Conservation (phyloP, 2,329 filamentous ascomycete species). For the Penicillium digitatum region DNA sequence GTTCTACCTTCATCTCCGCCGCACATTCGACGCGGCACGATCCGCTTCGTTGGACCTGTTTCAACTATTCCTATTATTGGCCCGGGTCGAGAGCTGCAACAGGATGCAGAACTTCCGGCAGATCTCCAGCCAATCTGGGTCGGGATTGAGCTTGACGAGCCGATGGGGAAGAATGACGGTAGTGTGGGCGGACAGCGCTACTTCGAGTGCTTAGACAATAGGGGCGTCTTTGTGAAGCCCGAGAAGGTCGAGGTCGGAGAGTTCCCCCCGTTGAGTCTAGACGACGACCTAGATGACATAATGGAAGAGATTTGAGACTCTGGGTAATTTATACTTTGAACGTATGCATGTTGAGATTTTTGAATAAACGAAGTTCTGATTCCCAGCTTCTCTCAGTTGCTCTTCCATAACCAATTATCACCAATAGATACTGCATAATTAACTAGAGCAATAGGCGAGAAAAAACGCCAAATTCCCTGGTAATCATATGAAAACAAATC, state of each 20-base stretch:
- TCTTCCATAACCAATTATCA: constrained; percentile 8
- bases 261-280: constrained; percentile 50
- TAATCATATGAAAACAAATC: constrained; percentile 11
- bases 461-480: constrained; percentile 1
- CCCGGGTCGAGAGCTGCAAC: constrained; percentile 20
- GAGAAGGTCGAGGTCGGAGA: constrained; percentile 61
- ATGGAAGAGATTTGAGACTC: constrained; percentile 52
- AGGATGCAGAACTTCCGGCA: constrained; percentile 18
- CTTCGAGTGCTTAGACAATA: constrained; percentile 52
- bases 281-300: constrained; percentile 52
- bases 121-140: constrained; percentile 49
- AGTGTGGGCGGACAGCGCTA: constrained; percentile 50
- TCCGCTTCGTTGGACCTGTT: constrained; percentile 43
- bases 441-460: background rate
- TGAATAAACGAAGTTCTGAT: constrained; percentile 3
- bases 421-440: constrained; percentile 4
- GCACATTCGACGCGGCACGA: constrained; percentile 43
- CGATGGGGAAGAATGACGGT: constrained; percentile 63
- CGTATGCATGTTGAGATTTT: constrained; percentile 1
- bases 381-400: background rate
- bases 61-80: constrained; percentile 39
- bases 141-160: constrained; percentile 60
- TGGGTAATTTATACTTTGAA: constrained; percentile 14
- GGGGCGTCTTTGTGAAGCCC: constrained; percentile 59
- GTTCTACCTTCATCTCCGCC: constrained; percentile 42